Evolutionary conservation across 2,329 filamentous ascomycete species (phyloP).

Genomic region (Endoconidiophora laricicola): DNA sequence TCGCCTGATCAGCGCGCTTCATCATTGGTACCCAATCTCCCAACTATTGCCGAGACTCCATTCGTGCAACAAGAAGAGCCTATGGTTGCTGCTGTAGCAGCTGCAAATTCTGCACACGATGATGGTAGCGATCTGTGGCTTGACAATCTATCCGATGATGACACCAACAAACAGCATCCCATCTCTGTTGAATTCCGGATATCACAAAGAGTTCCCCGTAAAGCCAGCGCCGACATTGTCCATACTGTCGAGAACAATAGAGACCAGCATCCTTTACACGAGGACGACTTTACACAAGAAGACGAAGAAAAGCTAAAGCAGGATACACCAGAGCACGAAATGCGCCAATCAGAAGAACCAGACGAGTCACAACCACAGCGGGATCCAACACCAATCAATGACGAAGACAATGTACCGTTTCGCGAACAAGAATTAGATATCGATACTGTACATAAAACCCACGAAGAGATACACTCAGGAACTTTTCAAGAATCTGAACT

Average conservation of each 20-base stretch:
- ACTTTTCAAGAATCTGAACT: no score
- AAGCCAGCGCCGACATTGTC: background rate
- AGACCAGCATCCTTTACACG: background rate
- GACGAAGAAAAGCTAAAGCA: background rate
- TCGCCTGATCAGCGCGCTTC: background rate
- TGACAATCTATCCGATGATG: slow-evolving; percentile 24
- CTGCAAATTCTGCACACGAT: slow-evolving; percentile 15
- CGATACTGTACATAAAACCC: background rate
- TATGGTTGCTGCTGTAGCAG: background rate
- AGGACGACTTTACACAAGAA: background rate
- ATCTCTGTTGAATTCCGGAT: background rate
- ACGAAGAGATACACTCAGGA: background rate
- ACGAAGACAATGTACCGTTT: background rate
- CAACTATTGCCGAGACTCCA: slow-evolving; percentile 3
- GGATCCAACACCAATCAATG: background rate
- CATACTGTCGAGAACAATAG: background rate
- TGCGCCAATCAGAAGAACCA: background rate
- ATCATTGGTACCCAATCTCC: background rate
- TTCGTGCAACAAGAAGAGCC: background rate
- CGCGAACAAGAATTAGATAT: background rate
- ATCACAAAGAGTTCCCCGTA: background rate
- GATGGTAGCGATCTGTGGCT: slow-evolving; percentile 32
- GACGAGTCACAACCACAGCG: background rate
- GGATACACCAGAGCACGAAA: background rate
- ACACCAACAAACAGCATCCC: background rate